phyloP scores from a whole-genome alignment of 2,329 filamentous ascomycete species.

The Akanthomyces lecanii region DNA sequence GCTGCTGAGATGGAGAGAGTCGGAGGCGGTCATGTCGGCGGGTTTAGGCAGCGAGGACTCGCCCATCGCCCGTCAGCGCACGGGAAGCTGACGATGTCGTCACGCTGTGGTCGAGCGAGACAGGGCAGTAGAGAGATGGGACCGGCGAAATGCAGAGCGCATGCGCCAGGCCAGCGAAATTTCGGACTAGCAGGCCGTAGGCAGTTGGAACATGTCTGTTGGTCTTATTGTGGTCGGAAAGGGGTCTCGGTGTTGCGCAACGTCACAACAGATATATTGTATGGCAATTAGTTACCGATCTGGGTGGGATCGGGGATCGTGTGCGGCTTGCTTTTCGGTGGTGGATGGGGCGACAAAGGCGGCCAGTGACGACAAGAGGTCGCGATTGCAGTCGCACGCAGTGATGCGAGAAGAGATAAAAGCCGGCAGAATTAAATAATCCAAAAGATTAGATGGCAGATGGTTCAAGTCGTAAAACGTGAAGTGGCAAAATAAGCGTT shows the following conservation, averaged over 20 bases:
- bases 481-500: background rate
- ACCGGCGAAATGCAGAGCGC: background rate
- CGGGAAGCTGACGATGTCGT: background rate
- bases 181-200: conserved; percentile 3
- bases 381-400: background rate
- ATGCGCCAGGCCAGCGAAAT: background rate
- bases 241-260: background rate
- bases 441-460: background rate
- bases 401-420: background rate
- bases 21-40: conserved; percentile 8
- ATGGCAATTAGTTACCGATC: background rate
- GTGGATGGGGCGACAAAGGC: background rate
- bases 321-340: background rate
- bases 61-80: background rate
- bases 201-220: conserved; percentile 13
- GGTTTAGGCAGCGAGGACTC: background rate
- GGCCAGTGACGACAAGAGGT: background rate
- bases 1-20: background rate
- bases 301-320: conserved; percentile 9
- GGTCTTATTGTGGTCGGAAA: background rate
- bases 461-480: background rate
- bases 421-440: no score
- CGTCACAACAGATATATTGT: background rate
- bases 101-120: background rate
- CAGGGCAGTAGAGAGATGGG: background rate